A percentile compares a stretch with the other conserved stretches of the same genome.
Conservation (phyloP, 1,284 basidiomycete genomes). For the Sporisorium exsertum region DNA sequence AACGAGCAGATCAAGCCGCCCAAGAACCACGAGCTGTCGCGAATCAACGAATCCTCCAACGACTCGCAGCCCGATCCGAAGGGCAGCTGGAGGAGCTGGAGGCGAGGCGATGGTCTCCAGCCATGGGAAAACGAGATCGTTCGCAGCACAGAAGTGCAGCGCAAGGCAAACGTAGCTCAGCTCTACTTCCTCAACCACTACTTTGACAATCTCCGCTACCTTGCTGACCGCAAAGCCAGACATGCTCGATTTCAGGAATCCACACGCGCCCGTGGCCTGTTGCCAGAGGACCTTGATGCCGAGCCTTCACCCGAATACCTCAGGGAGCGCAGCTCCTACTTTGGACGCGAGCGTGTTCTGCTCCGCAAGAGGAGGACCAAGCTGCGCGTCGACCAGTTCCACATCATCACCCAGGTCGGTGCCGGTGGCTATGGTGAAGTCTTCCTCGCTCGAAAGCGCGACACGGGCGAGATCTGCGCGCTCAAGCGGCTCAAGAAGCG, state of each 20-base stretch:
- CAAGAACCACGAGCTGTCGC: conserved; percentile 30
- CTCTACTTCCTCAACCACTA: conserved; percentile 69
- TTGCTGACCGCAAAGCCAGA: conserved; percentile 62
- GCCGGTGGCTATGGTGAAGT: conserved; percentile 69
- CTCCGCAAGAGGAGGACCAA: conserved; percentile 66
- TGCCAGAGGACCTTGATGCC: conserved; percentile 78
- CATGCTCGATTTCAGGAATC: conserved; percentile 80
- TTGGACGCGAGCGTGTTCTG: conserved; percentile 63
- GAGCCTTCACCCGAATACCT: conserved; percentile 77
- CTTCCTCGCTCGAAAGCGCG: conserved; percentile 66
- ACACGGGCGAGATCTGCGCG: conserved; percentile 68
- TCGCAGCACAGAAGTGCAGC: conserved; percentile 60
- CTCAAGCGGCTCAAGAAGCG: conserved; percentile 67
- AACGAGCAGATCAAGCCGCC: conserved; percentile 31
- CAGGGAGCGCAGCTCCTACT: conserved; percentile 56
- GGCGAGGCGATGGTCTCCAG: conserved; percentile 60
- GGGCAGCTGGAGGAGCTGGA: conserved; percentile 60
- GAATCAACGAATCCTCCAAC: conserved; percentile 27
- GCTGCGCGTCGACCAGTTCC: conserved; percentile 66
- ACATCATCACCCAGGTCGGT: conserved; percentile 69
- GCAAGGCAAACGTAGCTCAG: conserved; percentile 68
- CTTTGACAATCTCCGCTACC: conserved; percentile 67
- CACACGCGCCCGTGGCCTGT: conserved; percentile 47
- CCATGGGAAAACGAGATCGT: conserved; percentile 65
- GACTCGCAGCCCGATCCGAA: conserved; percentile 55